phyloP scores from a whole-genome alignment of 106 monocot genomes.

The Apostasia ramifera region DNA sequence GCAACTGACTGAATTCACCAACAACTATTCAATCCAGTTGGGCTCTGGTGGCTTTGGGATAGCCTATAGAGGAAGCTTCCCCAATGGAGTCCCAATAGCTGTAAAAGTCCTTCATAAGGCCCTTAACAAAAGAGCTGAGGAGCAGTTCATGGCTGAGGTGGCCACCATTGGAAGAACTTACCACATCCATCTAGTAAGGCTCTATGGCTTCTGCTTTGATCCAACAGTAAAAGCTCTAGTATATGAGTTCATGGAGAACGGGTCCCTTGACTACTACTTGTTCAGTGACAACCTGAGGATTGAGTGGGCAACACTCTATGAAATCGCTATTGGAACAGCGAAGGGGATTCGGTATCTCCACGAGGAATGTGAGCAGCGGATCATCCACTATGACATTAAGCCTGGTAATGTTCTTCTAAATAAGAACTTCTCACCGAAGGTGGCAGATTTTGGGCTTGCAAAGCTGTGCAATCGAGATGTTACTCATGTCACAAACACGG shows the following conservation, averaged over 20 bases:
- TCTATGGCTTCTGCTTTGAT: slow-evolving; percentile 10
- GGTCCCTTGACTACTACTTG: slow-evolving; percentile 5
- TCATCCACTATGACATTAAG: slow-evolving; percentile 32
- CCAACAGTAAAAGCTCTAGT: neutral
- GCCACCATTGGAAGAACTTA: neutral
- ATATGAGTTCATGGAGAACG: slow-evolving; percentile 7
- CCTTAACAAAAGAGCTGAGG: slow-evolving; percentile 1
- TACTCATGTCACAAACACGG: slow-evolving; percentile 3
- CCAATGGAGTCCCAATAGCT: slow-evolving; percentile 1
- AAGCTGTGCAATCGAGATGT: slow-evolving; percentile 15
- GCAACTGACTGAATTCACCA: slow-evolving; percentile 1
- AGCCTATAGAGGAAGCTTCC: slow-evolving; percentile 1
- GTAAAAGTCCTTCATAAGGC: slow-evolving; percentile 4
- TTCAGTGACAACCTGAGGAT: neutral
- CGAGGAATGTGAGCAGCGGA: slow-evolving; percentile 17
- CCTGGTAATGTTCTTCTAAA: slow-evolving; percentile 30
- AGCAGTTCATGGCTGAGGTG: slow-evolving; percentile 14
- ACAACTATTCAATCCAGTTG: neutral
- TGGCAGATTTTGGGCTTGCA: slow-evolving; percentile 34
- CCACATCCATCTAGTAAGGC: slow-evolving; percentile 5
- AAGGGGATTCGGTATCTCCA: slow-evolving; percentile 21
- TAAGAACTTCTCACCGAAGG: slow-evolving; percentile 16
- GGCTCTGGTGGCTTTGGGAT: slow-evolving; percentile 6
- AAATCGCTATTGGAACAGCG: slow-evolving; percentile 20
- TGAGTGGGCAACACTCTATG: slow-evolving; percentile 8